phyloP scores from a whole-genome alignment of 2,329 filamentous ascomycete genomes.

The Botrytis squamosa region DNA sequence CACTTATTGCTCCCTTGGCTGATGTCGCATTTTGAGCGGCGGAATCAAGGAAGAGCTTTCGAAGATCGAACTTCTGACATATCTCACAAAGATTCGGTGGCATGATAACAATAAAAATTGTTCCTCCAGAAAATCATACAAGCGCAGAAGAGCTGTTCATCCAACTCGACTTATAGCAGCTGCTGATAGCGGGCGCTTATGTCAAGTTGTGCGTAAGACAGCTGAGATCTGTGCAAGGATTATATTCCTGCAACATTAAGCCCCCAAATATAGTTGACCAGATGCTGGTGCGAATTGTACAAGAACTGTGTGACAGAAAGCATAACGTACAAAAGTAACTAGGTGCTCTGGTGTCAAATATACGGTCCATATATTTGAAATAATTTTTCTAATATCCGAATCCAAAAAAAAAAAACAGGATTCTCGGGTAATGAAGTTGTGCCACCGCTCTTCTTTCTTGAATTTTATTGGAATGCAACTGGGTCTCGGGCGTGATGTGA shows the following conservation, averaged over 20 bases:
- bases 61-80: slow-evolving; percentile 13
- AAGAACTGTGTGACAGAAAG: background rate
- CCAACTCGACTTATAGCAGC: background rate
- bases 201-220: background rate
- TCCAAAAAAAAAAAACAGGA: background rate
- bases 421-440: background rate
- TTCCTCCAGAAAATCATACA: background rate
- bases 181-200: slow-evolving; percentile 6
- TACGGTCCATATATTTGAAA: background rate
- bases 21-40: slow-evolving; percentile 11
- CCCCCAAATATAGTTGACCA: background rate
- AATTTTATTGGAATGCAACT: background rate
- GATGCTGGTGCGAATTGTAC: background rate
- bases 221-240: slow-evolving; percentile 6
- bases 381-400: background rate
- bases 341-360: background rate
- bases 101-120: background rate
- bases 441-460: background rate
- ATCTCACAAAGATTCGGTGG: slow-evolving; percentile 8
- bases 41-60: slow-evolving; percentile 16
- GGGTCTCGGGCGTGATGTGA: background rate
- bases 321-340: background rate
- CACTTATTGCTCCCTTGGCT: slow-evolving; percentile 9
- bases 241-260: background rate
- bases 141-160: background rate